Conservation (phyloP, 495 filamentous ascomycete species). For the Xylaria palmicola region DNA sequence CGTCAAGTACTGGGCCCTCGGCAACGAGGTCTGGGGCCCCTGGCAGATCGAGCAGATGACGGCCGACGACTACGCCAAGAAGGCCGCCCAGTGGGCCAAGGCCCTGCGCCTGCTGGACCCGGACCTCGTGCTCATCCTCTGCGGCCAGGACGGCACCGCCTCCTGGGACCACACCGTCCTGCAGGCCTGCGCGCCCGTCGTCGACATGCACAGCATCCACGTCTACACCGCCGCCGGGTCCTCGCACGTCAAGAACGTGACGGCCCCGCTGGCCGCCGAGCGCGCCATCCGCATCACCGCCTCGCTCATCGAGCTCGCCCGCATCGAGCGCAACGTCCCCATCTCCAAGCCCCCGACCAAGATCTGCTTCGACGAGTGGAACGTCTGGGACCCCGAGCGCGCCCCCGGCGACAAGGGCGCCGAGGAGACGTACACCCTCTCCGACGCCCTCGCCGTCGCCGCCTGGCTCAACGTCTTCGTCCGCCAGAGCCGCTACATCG, state of each 20-base stretch:
- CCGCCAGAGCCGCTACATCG: slow-evolving; percentile 67
- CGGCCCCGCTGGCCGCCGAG: slow-evolving; percentile 68
- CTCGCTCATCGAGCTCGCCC: slow-evolving; percentile 68
- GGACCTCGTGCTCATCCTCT: slow-evolving; percentile 63
- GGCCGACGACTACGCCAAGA: slow-evolving; percentile 71
- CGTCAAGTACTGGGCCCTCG: slow-evolving; percentile 60
- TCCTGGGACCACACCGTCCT: slow-evolving; percentile 73
- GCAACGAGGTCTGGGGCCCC: slow-evolving; percentile 76
- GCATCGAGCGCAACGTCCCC: slow-evolving; percentile 64
- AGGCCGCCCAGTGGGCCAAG: slow-evolving; percentile 78
- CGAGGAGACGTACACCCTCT: slow-evolving; percentile 71
- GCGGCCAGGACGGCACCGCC: slow-evolving; percentile 65
- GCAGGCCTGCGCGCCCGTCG: slow-evolving; percentile 63
- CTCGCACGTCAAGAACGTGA: slow-evolving; percentile 55
- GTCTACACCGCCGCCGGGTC: slow-evolving; percentile 62
- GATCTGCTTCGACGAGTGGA: slow-evolving; percentile 84
- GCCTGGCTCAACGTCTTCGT: slow-evolving; percentile 78
- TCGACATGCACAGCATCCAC: slow-evolving; percentile 69
- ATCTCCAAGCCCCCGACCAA: slow-evolving; percentile 55
- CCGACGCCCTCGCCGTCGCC: slow-evolving; percentile 70
- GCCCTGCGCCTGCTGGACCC: slow-evolving; percentile 75
- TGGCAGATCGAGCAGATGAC: slow-evolving; percentile 79
- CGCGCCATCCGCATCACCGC: slow-evolving; percentile 70
- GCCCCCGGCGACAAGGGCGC: slow-evolving; percentile 68
- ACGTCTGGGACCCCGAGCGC: slow-evolving; percentile 76